phyloP scores from a whole-genome alignment of 2,329 filamentous ascomycete genomes.

The Harringtonia lauricola region DNA sequence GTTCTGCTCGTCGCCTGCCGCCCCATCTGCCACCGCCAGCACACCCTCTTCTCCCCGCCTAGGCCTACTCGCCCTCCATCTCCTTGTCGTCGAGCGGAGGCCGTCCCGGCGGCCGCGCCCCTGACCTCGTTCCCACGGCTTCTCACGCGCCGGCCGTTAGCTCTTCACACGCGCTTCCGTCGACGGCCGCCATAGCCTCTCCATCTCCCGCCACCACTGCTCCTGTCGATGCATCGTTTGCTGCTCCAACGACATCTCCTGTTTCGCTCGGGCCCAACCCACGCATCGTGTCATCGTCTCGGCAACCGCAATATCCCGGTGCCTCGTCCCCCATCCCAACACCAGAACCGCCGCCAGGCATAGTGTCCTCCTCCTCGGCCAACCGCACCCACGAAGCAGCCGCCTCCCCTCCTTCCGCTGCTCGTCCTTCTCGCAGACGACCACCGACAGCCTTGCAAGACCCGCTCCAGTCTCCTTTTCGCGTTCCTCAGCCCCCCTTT shows the following conservation, averaged over 20 bases:
- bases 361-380: background rate
- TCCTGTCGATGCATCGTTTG: background rate
- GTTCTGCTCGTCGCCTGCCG: background rate
- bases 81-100: constrained; percentile 19
- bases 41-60: background rate
- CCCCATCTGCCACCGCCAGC: background rate
- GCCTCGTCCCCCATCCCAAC: constrained; percentile 10
- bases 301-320: constrained; percentile 22
- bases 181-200: constrained; percentile 6
- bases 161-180: constrained; percentile 7
- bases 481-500: constrained; percentile 27
- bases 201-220: constrained; percentile 5
- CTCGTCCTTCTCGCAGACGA: background rate
- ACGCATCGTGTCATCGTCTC: constrained; percentile 16
- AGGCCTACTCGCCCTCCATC: background rate
- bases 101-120: constrained; percentile 35
- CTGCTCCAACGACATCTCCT: background rate
- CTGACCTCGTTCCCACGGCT: constrained; percentile 34
- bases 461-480: constrained; percentile 2
- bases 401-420: background rate
- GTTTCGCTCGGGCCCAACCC: constrained; percentile 3
- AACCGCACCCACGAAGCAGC: background rate
- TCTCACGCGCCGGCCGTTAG: constrained; percentile 24
- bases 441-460: no score
- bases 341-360: constrained; percentile 4